phyloP scores from a whole-genome alignment of 2,329 filamentous ascomycete genomes.

The Dactylellina parvicollis region DNA sequence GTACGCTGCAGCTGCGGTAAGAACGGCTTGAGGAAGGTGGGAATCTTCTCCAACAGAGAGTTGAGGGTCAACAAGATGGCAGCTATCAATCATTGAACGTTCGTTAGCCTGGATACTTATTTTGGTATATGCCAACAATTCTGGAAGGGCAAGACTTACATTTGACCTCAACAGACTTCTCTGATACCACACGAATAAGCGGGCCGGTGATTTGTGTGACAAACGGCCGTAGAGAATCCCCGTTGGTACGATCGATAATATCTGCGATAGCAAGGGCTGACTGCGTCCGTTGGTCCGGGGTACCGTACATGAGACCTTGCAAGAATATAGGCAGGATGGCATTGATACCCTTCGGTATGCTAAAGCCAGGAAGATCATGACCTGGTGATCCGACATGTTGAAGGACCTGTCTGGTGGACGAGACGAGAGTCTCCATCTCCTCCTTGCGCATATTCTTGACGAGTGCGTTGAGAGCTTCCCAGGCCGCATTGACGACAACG shows the following conservation, averaged over 20 bases:
- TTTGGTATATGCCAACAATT: neutral
- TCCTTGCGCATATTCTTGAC: constrained; percentile 93
- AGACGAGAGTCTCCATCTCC: constrained; percentile 93
- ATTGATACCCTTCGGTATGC: constrained; percentile 93
- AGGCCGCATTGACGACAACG: constrained; percentile 87
- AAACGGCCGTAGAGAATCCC: constrained; percentile 87
- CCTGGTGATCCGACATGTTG: constrained; percentile 89
- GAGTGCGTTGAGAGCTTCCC: constrained; percentile 85
- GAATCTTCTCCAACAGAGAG: constrained; percentile 95
- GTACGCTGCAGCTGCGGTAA: constrained; percentile 94
- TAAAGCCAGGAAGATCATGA: constrained; percentile 84
- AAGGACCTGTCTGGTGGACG: constrained; percentile 84
- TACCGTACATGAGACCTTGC: constrained; percentile 97
- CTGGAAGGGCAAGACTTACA: constrained; percentile 59
- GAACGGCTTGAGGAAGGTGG: constrained; percentile 93
- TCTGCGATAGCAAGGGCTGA: constrained; percentile 94
- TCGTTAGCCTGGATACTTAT: neutral
- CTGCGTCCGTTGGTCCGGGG: constrained; percentile 87
- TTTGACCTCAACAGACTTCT: constrained; percentile 95
- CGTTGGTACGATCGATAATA: constrained; percentile 89
- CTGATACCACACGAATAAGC: constrained; percentile 95
- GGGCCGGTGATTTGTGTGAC: constrained; percentile 98
- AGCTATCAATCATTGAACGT: constrained; percentile 63
- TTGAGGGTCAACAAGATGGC: constrained; percentile 94
- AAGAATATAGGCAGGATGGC: constrained; percentile 95